Evolutionary conservation across 495 filamentous ascomycete species (phyloP), one percentile per base, ranked within the genome.

Genomic region (Podospora fimiseda): DNA sequence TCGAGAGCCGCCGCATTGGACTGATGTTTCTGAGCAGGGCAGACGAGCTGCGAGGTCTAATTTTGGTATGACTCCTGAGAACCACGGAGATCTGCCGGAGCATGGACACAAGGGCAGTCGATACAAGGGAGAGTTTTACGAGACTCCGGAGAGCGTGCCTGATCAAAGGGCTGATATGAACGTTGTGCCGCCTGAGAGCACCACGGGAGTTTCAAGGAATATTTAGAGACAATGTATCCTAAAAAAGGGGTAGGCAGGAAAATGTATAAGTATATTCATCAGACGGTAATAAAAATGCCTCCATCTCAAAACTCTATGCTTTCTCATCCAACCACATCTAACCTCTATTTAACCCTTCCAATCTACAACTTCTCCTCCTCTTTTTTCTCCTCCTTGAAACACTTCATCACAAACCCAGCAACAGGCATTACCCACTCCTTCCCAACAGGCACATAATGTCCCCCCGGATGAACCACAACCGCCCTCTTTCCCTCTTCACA

Each of bases 401-500:
- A 74, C 57, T 84, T 80, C 68, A 72, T 77, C 22, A 96, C 78
- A 70, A 95, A 98, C 22, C 75, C 79, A 37, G 84, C 82, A 46
- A 92, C 67, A 43, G 80, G 82, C 72, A 82, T 82, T 37, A 86
- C 80, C 79, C 85, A 95, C 55, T 87, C 82, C 71, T 86, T 85
- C 59, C 81, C 79, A 48, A 86, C 82, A 0, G 93, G 93, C 61
- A 98, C 74, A 64, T 92, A 95, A 68, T 98, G 93, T 0, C 93
- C 92, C 13, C 93, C 93, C 2, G 93, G 92, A 74, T 97, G 93
- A 59, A 79, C 83, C 37, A 95, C 78, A 27, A 90, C 83, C 44
- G 66, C 64, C 15, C 23, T 27, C 1, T 27, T 24, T 11, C 71
- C 79, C 13, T 81, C 81, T 48, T 65, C 75, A 69, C 87, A 95